Evolutionary conservation across 2,329 filamentous ascomycete species (phyloP).

Genomic region (Calonectria hawksworthii): DNA sequence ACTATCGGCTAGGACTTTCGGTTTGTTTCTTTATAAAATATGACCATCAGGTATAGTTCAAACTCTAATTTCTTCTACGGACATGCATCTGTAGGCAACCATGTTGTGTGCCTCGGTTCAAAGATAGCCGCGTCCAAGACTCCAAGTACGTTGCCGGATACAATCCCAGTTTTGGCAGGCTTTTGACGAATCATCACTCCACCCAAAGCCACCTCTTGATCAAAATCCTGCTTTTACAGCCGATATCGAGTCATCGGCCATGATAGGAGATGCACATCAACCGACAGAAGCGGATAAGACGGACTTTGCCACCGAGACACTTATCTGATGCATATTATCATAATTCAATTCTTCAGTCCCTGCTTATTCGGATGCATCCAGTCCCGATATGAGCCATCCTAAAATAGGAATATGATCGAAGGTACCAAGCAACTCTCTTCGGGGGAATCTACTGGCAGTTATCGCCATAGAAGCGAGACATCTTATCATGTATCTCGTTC

Average conservation of each 20-base stretch:
- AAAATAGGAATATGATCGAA: not conserved
- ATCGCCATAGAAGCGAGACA: too few relatives aligned
- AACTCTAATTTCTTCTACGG: not conserved
- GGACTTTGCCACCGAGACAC: too few relatives aligned
- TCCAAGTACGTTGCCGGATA: constrained; percentile 19
- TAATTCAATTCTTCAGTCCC: not conserved
- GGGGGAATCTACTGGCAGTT: not conserved
- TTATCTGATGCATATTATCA: not conserved
- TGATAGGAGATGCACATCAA: not conserved
- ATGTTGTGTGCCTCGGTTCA: not conserved
- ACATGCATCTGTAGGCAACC: not conserved
- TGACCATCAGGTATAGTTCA: not conserved
- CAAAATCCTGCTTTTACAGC: not conserved
- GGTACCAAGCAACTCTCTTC: not conserved
- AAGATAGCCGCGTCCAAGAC: not conserved
- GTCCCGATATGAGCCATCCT: not conserved
- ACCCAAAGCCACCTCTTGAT: not conserved
- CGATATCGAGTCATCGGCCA: not conserved
- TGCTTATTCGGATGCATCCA: too few relatives aligned
- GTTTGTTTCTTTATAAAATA: not conserved
- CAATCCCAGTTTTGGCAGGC: not conserved
- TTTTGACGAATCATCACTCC: not conserved
- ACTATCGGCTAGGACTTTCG: not conserved
- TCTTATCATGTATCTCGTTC: not conserved
- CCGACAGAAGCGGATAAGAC: not conserved